A percentile compares a stretch with the other conserved stretches of the same genome.
Conservation (phyloP, 139 green algal species). For the Nannochloris sp. region DNA sequence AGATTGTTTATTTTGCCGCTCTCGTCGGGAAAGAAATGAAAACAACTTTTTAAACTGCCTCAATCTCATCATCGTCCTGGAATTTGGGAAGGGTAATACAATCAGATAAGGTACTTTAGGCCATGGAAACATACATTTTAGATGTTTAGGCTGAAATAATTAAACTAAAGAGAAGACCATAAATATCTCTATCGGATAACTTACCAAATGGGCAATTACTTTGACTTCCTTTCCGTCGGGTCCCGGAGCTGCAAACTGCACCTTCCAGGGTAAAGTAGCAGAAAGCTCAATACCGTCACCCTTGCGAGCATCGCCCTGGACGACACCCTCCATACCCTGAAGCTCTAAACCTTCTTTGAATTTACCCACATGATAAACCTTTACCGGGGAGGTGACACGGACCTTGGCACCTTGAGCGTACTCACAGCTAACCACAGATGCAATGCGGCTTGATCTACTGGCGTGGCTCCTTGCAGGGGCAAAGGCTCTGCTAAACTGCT, state of each 20-base stretch:
- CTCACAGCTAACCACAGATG: too few relatives aligned
- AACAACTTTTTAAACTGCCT: background rate
- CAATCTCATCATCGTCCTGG: constrained; percentile 4
- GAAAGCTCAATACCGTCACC: constrained; percentile 62
- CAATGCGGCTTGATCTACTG: too few relatives aligned
- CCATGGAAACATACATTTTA: too few relatives aligned
- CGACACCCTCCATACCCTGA: constrained; percentile 52
- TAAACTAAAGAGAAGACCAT: background rate
- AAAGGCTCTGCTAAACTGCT: too few relatives aligned
- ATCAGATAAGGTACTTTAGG: background rate
- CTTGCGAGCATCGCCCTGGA: constrained; percentile 37
- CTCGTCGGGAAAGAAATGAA: too few relatives aligned
- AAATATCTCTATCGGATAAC: background rate
- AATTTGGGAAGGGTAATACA: background rate
- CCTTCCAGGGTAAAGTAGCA: constrained; percentile 54
- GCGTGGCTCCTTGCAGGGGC: too few relatives aligned
- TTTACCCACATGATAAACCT: constrained; percentile 48
- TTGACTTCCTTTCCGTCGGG: constrained; percentile 41
- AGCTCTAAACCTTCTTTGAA: constrained; percentile 48
- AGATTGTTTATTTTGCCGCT: too few relatives aligned
- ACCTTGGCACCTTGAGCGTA: constrained; percentile 38
- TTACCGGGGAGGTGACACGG: constrained; percentile 37
- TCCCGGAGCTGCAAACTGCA: constrained; percentile 41
- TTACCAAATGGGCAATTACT: constrained; percentile 63
- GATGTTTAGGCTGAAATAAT: too few relatives aligned